Evolutionary conservation across 1,284 basidiomycete species (phyloP).

Genomic region (Naganishia liquefaciens): DNA sequence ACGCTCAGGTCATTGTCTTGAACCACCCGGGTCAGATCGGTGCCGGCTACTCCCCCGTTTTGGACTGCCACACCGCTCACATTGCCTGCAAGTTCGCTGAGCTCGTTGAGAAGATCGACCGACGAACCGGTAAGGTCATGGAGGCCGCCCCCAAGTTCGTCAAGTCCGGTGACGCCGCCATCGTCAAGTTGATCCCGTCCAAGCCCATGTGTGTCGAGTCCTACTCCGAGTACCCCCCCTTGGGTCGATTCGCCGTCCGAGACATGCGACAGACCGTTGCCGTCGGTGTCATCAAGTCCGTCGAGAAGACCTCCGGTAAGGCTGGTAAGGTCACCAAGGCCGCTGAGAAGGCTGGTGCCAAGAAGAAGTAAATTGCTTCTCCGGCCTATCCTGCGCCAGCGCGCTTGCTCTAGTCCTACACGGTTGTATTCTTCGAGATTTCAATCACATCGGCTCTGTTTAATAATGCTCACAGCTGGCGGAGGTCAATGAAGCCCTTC

Average conservation of each 20-base stretch:
- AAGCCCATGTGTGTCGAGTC: slow-evolving; percentile 78
- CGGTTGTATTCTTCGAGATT: no score
- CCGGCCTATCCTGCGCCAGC: no score
- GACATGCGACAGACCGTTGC: slow-evolving; percentile 98
- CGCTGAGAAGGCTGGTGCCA: slow-evolving; percentile 83
- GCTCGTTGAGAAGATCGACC: slow-evolving; percentile 97
- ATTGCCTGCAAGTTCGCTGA: slow-evolving; percentile 99
- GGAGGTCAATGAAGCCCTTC: no score
- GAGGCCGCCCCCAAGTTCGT: slow-evolving; percentile 92
- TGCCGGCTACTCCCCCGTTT: slow-evolving; percentile 81
- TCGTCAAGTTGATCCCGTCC: slow-evolving; percentile 90
- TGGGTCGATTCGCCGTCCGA: slow-evolving; percentile 86
- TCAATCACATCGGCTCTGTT: no score
- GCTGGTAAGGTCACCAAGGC: slow-evolving; percentile 63
- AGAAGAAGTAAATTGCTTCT: slow-evolving; percentile 81
- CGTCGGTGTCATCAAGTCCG: slow-evolving; percentile 94
- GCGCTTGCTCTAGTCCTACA: no score
- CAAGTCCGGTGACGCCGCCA: slow-evolving; percentile 81
- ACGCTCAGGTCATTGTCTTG: slow-evolving; percentile 99
- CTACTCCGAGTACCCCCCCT: slow-evolving; percentile 97
- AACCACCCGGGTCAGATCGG: slow-evolving; percentile 99
- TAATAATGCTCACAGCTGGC: no score
- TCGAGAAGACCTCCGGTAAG: slow-evolving; percentile 82
- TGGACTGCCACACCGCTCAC: slow-evolving; percentile 99
- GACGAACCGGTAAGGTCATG: slow-evolving; percentile 86